Percentiles rank a stretch among this genome's conserved stretches.
Evolutionary conservation across 2,329 filamentous ascomycete genomes (phyloP).

Genomic region (Capronia epimyces): DNA sequence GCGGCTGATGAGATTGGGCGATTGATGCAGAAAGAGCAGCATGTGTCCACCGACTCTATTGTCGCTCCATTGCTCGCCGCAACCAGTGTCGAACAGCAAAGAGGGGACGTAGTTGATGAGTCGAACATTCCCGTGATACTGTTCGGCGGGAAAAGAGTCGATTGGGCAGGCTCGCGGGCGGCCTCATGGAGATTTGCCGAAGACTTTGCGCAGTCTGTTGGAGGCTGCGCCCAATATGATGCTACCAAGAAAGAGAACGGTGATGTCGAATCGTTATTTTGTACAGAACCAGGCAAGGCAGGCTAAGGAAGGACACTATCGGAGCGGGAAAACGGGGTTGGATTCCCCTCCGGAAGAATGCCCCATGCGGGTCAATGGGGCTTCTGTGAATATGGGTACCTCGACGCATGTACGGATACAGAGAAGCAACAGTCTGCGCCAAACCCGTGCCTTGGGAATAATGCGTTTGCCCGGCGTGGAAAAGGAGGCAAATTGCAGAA

Average conservation of each 20-base stretch:
- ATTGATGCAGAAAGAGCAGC: conserved; percentile 15
- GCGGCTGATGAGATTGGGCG: conserved; percentile 22
- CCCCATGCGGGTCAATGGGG: no score
- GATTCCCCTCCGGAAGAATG: no score
- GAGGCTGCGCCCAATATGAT: conserved; percentile 12
- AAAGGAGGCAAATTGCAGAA: no score
- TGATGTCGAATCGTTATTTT: conserved; percentile 18
- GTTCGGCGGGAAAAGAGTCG: conserved; percentile 12
- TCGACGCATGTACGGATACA: no score
- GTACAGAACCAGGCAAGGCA: background rate
- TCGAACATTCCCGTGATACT: conserved; percentile 13
- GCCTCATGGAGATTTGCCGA: conserved; percentile 13
- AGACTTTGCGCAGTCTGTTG: conserved; percentile 19
- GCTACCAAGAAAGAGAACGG: background rate
- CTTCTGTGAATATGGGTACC: no score
- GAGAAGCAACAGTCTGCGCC: no score
- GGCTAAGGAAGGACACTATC: background rate
- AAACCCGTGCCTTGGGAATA: no score
- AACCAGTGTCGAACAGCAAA: background rate
- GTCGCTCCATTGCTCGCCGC: conserved; percentile 12
- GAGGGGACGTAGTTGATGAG: background rate
- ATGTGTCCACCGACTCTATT: conserved; percentile 8
- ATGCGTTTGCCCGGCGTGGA: no score
- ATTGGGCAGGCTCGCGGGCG: conserved; percentile 2
- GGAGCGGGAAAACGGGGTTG: background rate